phyloP scores from a whole-genome alignment of 1,139 yeast species.

The Yamadazyma dendronema region DNA sequence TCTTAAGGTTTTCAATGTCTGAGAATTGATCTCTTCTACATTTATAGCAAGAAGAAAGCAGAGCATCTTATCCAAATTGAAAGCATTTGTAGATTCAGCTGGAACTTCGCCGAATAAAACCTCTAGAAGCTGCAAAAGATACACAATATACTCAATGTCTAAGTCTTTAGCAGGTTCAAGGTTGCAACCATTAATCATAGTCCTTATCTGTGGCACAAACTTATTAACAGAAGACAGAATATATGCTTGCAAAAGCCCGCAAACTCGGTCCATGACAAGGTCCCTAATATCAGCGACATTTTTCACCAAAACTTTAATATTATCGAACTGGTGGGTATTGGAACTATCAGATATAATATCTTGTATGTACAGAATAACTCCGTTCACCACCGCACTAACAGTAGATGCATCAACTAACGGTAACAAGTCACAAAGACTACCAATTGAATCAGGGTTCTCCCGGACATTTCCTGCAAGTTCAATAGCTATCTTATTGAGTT shows the following conservation, averaged over 20 bases:
- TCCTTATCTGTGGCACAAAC: slow-evolving; percentile 22
- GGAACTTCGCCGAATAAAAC: slow-evolving; percentile 7
- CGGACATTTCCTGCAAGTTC: slow-evolving; percentile 20
- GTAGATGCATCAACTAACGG: slow-evolving; percentile 24
- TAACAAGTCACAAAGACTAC: slow-evolving; percentile 32
- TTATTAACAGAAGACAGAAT: slow-evolving; percentile 17
- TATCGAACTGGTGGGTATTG: slow-evolving; percentile 8
- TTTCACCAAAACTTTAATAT: slow-evolving; percentile 15
- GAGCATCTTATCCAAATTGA: slow-evolving; percentile 12
- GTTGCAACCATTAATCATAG: slow-evolving; percentile 3
- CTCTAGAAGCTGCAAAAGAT: slow-evolving; percentile 14
- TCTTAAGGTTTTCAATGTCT: slow-evolving; percentile 39
- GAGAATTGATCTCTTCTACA: slow-evolving; percentile 30
- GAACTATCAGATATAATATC: slow-evolving; percentile 9
- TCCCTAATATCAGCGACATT: slow-evolving; percentile 21
- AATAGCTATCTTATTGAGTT: slow-evolving; percentile 26
- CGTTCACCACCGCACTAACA: slow-evolving; percentile 18
- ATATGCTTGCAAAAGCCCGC: slow-evolving; percentile 14
- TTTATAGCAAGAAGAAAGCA: slow-evolving; percentile 14
- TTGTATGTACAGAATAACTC: slow-evolving; percentile 21
- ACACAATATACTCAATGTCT: slow-evolving; percentile 12
- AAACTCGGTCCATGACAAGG: slow-evolving; percentile 16
- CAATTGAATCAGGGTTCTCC: slow-evolving; percentile 17
- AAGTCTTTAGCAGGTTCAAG: slow-evolving; percentile 5
- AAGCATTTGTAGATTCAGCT: slow-evolving; percentile 1